Base-by-base conservation (phyloP, 2,329 filamentous ascomycete genomes). In the Hortaea werneckii region DNA sequence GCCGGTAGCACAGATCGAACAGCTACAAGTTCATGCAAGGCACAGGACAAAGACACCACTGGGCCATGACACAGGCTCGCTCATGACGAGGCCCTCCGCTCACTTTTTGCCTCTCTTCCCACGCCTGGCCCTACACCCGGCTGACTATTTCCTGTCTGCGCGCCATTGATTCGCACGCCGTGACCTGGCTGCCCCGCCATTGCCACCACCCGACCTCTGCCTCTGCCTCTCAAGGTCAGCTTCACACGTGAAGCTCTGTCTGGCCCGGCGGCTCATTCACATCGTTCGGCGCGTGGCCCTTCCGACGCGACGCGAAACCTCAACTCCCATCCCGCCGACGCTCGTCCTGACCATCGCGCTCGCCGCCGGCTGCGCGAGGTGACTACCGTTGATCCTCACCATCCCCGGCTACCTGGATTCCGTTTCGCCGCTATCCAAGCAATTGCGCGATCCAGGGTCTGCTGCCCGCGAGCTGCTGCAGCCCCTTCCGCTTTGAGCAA, bases 401-500 rank as follows among this genome's bases (percentile, higher is more conserved):
- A 37, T 29, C 44, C 13, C 51, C 51, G 51, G 38, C 43, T 29
- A 48, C 43, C 53, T 50, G 51, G 49, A 40, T 48, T 40, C 44
- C 44, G 49, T 44, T 46, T 43, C 32, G 38, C 42, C 46, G 46
- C 49, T 37, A 48, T 37, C 32, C 45, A 20, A 49, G 40, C n/a
- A 41, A 41, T 30, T 45, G 42, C 48, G 13, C 26, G n/a, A n/a
- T 35, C 32, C 41, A 37, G 35, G 20, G 20, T 20, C 43, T 53
- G 48, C 50, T 48, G 47, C 52, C 40, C 37, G 44, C 49, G 46
- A 52, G 46, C 47, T 46, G 30, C 50, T 58, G 55, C 55, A 53
- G 51, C 47, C 50, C 39, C 47, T 47, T 49, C 48, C 54, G 47
- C 41, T 52, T 56, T 41, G 40, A 44, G 45, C 29, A 10, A 26